Percentiles rank a stretch among this genome's conserved stretches.
These are phyloP conservation scores for Fusarium heterosporum DNA, from an alignment of 2,329 filamentous ascomycete genomes.

Conservation along the genomic window DNA sequence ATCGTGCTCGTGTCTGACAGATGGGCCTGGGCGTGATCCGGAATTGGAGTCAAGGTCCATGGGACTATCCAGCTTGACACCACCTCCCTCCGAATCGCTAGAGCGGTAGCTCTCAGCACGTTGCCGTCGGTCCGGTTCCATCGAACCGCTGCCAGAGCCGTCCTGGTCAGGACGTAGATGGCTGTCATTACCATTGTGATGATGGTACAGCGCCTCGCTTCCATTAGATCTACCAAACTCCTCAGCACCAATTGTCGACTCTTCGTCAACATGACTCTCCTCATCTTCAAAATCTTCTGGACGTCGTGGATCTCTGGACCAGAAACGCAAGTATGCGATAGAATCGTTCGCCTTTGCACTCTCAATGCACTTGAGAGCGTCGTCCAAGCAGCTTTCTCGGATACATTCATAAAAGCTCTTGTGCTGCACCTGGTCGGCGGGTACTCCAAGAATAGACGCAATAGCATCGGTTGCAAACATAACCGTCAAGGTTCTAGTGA, in stretches of 20 bases:
- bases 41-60: conserved; percentile 56
- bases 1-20: conserved; percentile 55
- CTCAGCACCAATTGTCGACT: conserved; percentile 11
- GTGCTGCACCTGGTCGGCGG: conserved; percentile 75
- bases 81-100: conserved; percentile 59
- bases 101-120: conserved; percentile 47
- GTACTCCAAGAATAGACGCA: conserved; percentile 78
- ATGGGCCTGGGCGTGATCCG: conserved; percentile 35
- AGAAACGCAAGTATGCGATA: conserved; percentile 89
- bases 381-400: conserved; percentile 77
- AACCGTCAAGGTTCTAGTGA: conserved; percentile 82
- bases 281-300: conserved; percentile 62
- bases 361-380: conserved; percentile 83
- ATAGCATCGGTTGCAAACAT: conserved; percentile 89
- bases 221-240: neutral
- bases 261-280: conserved; percentile 53
- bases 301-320: conserved; percentile 79
- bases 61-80: conserved; percentile 57
- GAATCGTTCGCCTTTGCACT: conserved; percentile 91
- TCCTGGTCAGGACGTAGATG: neutral
- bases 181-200: neutral
- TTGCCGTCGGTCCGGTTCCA: conserved; percentile 7
- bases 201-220: conserved; percentile 11
- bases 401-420: conserved; percentile 92
- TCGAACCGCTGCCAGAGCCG: neutral